Percentiles rank a stretch among this genome's conserved stretches.
These are phyloP conservation scores for Camelina hispida DNA, from an alignment of 345 rosid genomes.

Conservation along the genomic window DNA sequence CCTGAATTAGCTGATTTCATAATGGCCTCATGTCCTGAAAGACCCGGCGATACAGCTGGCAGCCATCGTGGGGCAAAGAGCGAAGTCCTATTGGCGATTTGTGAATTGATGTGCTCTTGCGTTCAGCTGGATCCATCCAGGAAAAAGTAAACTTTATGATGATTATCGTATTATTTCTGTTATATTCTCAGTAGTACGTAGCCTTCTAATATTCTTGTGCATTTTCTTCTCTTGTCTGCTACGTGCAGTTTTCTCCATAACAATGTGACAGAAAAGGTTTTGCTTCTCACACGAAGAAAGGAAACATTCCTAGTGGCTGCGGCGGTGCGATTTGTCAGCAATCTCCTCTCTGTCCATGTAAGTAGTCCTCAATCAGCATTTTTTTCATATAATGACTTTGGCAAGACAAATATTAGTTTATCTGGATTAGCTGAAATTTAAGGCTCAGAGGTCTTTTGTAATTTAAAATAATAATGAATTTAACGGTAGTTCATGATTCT, in stretches of 20 bases:
- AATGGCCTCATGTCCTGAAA: slow-evolving; percentile 65
- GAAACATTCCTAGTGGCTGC: slow-evolving; percentile 87
- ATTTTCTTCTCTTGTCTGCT: slow-evolving; percentile 48
- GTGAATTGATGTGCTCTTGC: slow-evolving; percentile 89
- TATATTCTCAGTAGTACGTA: slow-evolving; percentile 13
- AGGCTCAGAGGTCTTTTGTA: neutral
- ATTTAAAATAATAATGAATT: neutral
- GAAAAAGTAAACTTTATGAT: slow-evolving; percentile 63
- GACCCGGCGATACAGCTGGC: slow-evolving; percentile 52
- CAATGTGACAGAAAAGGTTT: slow-evolving; percentile 69
- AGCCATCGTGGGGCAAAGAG: slow-evolving; percentile 57
- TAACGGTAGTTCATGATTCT: slow-evolving; percentile 9
- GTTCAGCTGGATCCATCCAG: slow-evolving; percentile 74
- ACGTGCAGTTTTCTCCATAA: slow-evolving; percentile 81
- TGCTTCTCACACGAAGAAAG: slow-evolving; percentile 69
- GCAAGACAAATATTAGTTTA: slow-evolving; percentile 4
- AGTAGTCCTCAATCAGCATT: slow-evolving; percentile 43
- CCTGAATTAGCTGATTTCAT: slow-evolving; percentile 79
- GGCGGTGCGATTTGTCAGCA: slow-evolving; percentile 83
- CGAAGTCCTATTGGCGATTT: slow-evolving; percentile 74
- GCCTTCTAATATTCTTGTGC: slow-evolving; percentile 18
- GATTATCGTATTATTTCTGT: slow-evolving; percentile 8
- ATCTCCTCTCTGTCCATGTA: slow-evolving; percentile 73
- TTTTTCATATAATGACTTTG: neutral
- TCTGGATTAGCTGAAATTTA: slow-evolving; percentile 21